Conservation (phyloP, 768 basidiomycete species). For the Mycena maculata region DNA sequence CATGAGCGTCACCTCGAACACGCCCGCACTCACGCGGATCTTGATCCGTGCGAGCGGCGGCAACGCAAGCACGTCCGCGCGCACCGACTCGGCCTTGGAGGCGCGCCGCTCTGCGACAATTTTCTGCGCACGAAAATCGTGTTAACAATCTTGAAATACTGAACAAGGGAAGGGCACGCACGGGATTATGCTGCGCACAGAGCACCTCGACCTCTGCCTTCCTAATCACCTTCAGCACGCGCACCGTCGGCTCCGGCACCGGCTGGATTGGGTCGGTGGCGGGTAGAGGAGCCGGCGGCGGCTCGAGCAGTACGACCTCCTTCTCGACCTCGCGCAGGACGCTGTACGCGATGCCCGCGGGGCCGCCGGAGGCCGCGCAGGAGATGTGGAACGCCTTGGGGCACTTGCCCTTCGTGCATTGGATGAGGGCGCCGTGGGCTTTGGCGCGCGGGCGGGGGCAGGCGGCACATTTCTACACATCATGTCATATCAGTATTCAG, state of each 20-base stretch:
- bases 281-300: conserved; percentile 35
- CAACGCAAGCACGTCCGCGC: conserved; percentile 74
- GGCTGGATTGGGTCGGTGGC: conserved; percentile 18
- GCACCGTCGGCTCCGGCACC: conserved; percentile 28
- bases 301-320: conserved; percentile 77
- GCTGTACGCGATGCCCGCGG: conserved; percentile 66
- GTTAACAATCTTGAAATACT: conserved; percentile 2
- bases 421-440: conserved; percentile 84
- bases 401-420: conserved; percentile 96
- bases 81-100: conserved; percentile 79
- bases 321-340: conserved; percentile 81
- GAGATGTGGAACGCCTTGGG: conserved; percentile 93
- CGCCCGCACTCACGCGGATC: conserved; percentile 84
- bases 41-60: conserved; percentile 82
- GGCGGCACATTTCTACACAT: conserved; percentile 84
- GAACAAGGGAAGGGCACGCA: conserved; percentile 55
- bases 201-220: conserved; percentile 81
- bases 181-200: conserved; percentile 92
- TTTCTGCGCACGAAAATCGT: conserved; percentile 56
- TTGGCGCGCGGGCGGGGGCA: conserved; percentile 79
- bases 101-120: conserved; percentile 81
- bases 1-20: conserved; percentile 86
- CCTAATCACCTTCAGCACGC: conserved; percentile 74
- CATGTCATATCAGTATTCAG: conserved; percentile 1
- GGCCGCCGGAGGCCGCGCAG: conserved; percentile 76